A percentile compares a stretch with the other conserved stretches of the same genome.
Evolutionary conservation across 352 stramenopile genomes (phyloP).

Genomic region (Pythium dissotocum): DNA sequence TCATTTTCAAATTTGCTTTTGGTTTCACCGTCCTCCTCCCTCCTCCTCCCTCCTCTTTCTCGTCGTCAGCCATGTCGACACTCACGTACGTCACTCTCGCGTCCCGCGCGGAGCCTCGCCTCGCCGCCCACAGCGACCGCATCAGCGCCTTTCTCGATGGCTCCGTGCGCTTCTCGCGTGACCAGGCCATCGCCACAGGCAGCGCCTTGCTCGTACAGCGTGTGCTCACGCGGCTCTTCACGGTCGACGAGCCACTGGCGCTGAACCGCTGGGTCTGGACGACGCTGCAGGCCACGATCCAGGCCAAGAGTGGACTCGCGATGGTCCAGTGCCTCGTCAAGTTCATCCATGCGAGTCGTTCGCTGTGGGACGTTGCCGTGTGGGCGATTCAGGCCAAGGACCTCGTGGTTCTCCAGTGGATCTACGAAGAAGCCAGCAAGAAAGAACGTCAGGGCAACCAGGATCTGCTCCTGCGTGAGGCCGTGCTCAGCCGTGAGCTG

Average conservation of each 20-base stretch:
- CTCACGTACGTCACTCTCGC: slow-evolving; percentile 14
- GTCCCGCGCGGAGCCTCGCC: slow-evolving; percentile 1
- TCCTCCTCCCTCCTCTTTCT: neutral
- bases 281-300: slow-evolving; percentile 1
- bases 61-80: neutral
- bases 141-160: slow-evolving; percentile 16
- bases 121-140: neutral
- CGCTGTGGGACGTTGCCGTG: slow-evolving; percentile 10
- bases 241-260: slow-evolving; percentile 1
- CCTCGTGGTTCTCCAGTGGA: slow-evolving; percentile 6
- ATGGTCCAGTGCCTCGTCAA: slow-evolving; percentile 16
- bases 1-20: neutral
- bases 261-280: slow-evolving; percentile 17
- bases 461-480: slow-evolving; percentile 15
- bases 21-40: neutral
- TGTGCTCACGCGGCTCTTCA: slow-evolving; percentile 11
- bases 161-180: slow-evolving; percentile 5
- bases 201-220: slow-evolving; percentile 9
- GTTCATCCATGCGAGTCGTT: slow-evolving; percentile 19
- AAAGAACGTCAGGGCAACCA: neutral
- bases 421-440: slow-evolving; percentile 1
- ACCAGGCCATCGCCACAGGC: slow-evolving; percentile 3
- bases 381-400: slow-evolving; percentile 16
- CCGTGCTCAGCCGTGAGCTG: slow-evolving; percentile 15
- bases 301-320: neutral